Evolutionary conservation across 495 filamentous ascomycete species (phyloP), one percentile per base, ranked within the genome.

Genomic region (Aspergillus olivimuriae): DNA sequence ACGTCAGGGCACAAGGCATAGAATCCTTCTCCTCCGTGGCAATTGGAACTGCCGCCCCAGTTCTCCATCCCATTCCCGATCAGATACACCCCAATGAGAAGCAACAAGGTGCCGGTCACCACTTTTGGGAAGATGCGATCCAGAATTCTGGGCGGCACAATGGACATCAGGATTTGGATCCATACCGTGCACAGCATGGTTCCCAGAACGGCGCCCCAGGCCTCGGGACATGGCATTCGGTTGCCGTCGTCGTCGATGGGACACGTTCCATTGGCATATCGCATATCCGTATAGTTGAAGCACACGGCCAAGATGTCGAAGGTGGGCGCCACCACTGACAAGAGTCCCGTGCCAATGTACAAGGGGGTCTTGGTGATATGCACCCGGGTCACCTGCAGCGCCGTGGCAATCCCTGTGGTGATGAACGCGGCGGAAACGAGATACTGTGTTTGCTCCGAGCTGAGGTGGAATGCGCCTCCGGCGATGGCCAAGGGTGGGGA

Each of bases 351-450:
- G 19, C 87, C 87, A 49, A 94, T 66, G 51, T 81, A 89, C 57
- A 90, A 88, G 33, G 83, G 82, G 2, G 86, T 89, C 39, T 74
- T 76, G 30, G 67, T 75, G 42, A 94, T 79, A 56, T 87, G 84
- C 47, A 94, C 84, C 19, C 87, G 63, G 0, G 84, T 89, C 49
- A 92, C 88, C 59, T 94, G 87, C 8, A 94, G 68, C n/a, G 75
- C 70, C 0, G 85, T 87, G 16, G 89, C 72, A 16, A 89, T 73
- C 21, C 87, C 87, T 22, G 79, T 86, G 18, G 89, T 84, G 51
- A 94, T 90, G 50, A 92, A 68, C 0, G 86, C 83, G 3, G 85
- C 88, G 0, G 87, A 91, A 10, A 94, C 87, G 8, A 94, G 74
- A 61, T 94, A 89, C 59, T 86, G 83, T 21, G 78, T 75, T 22